These are phyloP conservation scores for Aspergillus nanangensis DNA, from an alignment of 495 filamentous ascomycete species.

Conservation along the genomic window DNA sequence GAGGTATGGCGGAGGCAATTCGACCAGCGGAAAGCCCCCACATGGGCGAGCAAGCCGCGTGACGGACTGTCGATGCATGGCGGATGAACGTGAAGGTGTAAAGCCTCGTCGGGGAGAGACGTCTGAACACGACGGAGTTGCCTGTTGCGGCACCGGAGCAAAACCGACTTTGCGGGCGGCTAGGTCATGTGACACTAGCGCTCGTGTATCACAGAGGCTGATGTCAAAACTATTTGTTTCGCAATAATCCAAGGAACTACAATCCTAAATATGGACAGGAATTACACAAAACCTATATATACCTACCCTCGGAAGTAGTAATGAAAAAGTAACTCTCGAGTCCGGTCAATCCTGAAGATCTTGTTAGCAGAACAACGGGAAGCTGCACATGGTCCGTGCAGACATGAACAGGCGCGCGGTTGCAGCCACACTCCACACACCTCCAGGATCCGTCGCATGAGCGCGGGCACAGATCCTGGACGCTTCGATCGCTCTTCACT, in stretches of 20 bases:
- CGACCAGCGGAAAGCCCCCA: conserved; percentile 26
- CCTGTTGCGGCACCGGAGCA: conserved; percentile 9
- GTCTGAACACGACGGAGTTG: conserved; percentile 9
- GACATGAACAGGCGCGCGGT: conserved; percentile 30
- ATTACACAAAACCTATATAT: too few species aligned
- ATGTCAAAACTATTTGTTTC: too few species aligned
- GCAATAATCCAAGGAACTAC: too few species aligned
- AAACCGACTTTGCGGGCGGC: conserved; percentile 14
- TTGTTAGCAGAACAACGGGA: too few species aligned
- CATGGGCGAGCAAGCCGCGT: conserved; percentile 30
- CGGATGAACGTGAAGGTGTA: conserved; percentile 9
- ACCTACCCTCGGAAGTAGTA: too few species aligned
- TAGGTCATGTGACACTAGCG: conserved; percentile 16
- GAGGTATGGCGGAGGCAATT: conserved; percentile 41
- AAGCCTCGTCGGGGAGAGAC: conserved; percentile 10
- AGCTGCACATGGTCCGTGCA: conserved; percentile 21
- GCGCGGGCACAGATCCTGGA: conserved; percentile 28
- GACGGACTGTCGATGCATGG: conserved; percentile 38
- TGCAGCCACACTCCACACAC: conserved; percentile 31
- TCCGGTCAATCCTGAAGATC: too few species aligned
- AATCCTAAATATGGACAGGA: too few species aligned
- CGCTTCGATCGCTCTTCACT: conserved; percentile 15
- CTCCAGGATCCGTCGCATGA: conserved; percentile 34
- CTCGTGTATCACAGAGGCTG: neutral
- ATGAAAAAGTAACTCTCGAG: too few species aligned